A percentile compares a stretch with the other conserved stretches of the same genome.
These are phyloP conservation scores for Talaromyces adpressus DNA, from an alignment of 495 filamentous ascomycete genomes.

Conservation along the genomic window DNA sequence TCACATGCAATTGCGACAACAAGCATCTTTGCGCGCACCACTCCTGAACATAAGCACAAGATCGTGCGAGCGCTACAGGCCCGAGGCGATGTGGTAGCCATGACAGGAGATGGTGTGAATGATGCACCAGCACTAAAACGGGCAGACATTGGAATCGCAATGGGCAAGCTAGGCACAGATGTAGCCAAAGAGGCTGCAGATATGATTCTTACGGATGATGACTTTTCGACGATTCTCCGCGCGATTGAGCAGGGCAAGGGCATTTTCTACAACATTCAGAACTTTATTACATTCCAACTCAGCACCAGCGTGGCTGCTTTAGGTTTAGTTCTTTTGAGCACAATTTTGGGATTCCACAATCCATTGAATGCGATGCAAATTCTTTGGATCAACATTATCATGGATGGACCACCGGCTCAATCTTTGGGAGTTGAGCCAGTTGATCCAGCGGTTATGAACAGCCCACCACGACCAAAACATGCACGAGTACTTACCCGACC, in stretches of 20 bases:
- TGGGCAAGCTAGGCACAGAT: slow-evolving; percentile 92
- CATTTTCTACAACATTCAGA: slow-evolving; percentile 99
- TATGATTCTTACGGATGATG: slow-evolving; percentile 97
- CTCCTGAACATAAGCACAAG: slow-evolving; percentile 95
- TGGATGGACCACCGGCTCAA: slow-evolving; percentile 97
- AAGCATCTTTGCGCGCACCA: slow-evolving; percentile 91
- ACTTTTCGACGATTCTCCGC: slow-evolving; percentile 92
- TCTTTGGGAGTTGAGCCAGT: slow-evolving; percentile 95
- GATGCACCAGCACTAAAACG: slow-evolving; percentile 96
- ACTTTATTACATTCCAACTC: slow-evolving; percentile 97
- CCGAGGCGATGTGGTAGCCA: slow-evolving; percentile 93
- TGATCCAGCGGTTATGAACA: slow-evolving; percentile 87
- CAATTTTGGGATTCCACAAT: slow-evolving; percentile 84
- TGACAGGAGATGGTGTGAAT: slow-evolving; percentile 98
- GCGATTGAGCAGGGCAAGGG: slow-evolving; percentile 98
- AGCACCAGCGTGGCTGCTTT: slow-evolving; percentile 94
- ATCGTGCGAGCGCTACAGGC: slow-evolving; percentile 87
- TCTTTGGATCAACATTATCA: slow-evolving; percentile 99
- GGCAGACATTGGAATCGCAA: slow-evolving; percentile 95
- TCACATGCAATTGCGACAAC: slow-evolving; percentile 76
- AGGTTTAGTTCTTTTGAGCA: slow-evolving; percentile 84
- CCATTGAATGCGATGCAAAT: slow-evolving; percentile 99
- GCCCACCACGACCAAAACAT: slow-evolving; percentile 75
- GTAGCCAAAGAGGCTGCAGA: slow-evolving; percentile 99
- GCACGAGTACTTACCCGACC: slow-evolving; percentile 81